A percentile compares a stretch with the other conserved stretches of the same genome.
These are phyloP conservation scores for Stemphylium lycopersici DNA, from an alignment of 2,329 filamentous ascomycete species.

Conservation along the genomic window DNA sequence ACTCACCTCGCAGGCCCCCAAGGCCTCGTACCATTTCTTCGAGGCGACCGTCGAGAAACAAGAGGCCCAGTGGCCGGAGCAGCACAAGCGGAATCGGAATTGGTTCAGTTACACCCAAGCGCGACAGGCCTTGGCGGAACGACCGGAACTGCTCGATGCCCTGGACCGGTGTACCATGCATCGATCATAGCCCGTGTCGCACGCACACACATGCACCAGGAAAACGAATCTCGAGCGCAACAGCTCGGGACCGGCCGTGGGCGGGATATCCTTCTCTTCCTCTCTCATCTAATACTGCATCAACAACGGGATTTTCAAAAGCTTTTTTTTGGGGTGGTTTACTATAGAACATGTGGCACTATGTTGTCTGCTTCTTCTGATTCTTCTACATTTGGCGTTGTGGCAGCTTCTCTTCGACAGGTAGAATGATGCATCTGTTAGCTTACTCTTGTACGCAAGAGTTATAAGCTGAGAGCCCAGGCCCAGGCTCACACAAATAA, in stretches of 20 bases:
- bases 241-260: too few species aligned
- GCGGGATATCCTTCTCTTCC: conserved; percentile 11
- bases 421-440: conserved; percentile 42
- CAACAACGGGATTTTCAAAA: conserved; percentile 36
- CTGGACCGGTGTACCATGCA: conserved; percentile 74
- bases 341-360: conserved; percentile 25
- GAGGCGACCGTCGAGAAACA: conserved; percentile 88
- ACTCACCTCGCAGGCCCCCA: conserved; percentile 67
- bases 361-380: conserved; percentile 19
- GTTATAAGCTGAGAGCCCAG: conserved; percentile 16
- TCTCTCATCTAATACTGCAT: conserved; percentile 37
- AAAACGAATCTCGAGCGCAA: not conserved
- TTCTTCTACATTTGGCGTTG: conserved; percentile 33
- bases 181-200: conserved; percentile 35
- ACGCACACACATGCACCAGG: conserved; percentile 19
- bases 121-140: conserved; percentile 73
- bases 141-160: conserved; percentile 88
- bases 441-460: conserved; percentile 29
- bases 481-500: conserved; percentile 27
- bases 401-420: conserved; percentile 39
- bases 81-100: conserved; percentile 83
- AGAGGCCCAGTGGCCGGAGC: conserved; percentile 90
- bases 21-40: conserved; percentile 80
- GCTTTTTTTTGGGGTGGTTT: conserved; percentile 21
- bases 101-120: conserved; percentile 91